These are phyloP conservation scores for Canavalia gladiata DNA, from an alignment of 306 rosid genomes.

Conservation along the genomic window DNA sequence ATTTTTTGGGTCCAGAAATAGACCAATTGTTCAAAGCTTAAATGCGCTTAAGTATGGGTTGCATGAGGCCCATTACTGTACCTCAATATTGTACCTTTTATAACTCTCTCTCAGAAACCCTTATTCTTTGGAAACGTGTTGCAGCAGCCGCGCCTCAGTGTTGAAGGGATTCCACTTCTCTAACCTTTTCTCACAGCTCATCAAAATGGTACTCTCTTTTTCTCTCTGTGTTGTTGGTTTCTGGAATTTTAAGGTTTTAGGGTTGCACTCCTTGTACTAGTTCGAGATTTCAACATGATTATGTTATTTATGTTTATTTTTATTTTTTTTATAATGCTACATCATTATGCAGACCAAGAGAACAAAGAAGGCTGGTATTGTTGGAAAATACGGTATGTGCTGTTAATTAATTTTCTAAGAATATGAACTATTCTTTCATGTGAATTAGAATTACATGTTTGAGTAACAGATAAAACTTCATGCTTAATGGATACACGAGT, in stretches of 20 bases:
- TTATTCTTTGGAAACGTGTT: not conserved
- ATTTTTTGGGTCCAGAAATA: too few relatives aligned
- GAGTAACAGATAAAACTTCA: not conserved
- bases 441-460: not conserved
- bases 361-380: conserved; percentile 94
- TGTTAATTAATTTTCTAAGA: too few relatives aligned
- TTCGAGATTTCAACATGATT: not conserved
- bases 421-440: too few relatives aligned
- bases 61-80: too few relatives aligned
- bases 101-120: conserved; percentile 20
- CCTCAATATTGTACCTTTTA: too few relatives aligned
- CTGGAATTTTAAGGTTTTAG: not conserved
- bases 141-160: conserved; percentile 32
- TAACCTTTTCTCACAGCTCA: not conserved
- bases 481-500: too few relatives aligned
- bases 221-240: not conserved
- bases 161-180: not conserved
- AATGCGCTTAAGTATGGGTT: too few relatives aligned
- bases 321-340: not conserved
- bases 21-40: too few relatives aligned
- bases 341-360: conserved; percentile 70
- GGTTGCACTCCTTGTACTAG: not conserved
- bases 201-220: conserved; percentile 30
- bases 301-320: not conserved
- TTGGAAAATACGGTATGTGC: conserved; percentile 85